phyloP scores from a whole-genome alignment of 345 rosid genomes.

The Citrus australasica region DNA sequence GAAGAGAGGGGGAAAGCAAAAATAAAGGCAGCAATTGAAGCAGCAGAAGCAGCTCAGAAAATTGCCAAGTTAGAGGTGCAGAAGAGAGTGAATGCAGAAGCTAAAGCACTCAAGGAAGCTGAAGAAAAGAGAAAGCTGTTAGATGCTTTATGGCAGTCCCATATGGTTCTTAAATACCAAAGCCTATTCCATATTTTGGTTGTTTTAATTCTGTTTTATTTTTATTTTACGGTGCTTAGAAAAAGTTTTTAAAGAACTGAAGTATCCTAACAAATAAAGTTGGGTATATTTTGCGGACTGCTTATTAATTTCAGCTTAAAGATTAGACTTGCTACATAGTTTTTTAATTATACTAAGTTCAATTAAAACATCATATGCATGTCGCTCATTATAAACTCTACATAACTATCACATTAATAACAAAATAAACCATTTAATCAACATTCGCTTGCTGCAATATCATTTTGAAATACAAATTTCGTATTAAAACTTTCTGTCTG shows the following conservation, averaged over 20 bases:
- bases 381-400: no score
- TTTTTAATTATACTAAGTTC: no score
- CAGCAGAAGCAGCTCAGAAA: slow-evolving; percentile 31
- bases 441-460: no score
- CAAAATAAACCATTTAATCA: no score
- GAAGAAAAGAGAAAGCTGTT: slow-evolving; percentile 22
- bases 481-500: no score
- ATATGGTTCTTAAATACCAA: slow-evolving; percentile 17
- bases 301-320: no score
- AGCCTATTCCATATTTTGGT: slow-evolving; percentile 36
- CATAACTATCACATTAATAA: no score
- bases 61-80: slow-evolving; percentile 27
- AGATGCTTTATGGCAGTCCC: slow-evolving; percentile 22
- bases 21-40: slow-evolving; percentile 26
- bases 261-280: not conserved
- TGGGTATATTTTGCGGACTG: no score
- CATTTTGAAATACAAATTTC: no score
- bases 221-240: slow-evolving; percentile 20
- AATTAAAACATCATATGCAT: no score
- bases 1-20: slow-evolving; percentile 47
- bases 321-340: no score
- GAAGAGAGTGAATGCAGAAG: slow-evolving; percentile 22
- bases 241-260: not conserved
- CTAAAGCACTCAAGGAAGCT: slow-evolving; percentile 20
- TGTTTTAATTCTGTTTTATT: slow-evolving; percentile 25